phyloP scores from a whole-genome alignment of 495 filamentous ascomycete genomes.

The Lasiosphaeriaceae sp. region DNA sequence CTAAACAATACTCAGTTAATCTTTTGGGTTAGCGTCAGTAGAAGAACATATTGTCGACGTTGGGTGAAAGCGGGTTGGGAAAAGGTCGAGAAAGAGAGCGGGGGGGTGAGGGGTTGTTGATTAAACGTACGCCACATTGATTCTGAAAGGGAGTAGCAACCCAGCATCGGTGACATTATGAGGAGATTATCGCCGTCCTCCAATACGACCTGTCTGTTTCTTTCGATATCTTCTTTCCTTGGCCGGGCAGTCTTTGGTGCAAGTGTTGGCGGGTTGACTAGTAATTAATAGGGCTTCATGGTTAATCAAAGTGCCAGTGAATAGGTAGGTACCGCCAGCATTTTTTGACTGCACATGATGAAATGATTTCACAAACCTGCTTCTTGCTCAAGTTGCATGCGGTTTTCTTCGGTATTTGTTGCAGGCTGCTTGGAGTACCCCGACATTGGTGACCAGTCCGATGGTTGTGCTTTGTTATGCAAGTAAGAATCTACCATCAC shows the following conservation, averaged over 20 bases:
- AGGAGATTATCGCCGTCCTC: background rate
- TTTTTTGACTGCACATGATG: too few relatives aligned
- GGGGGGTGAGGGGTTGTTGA: background rate
- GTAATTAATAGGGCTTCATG: too few relatives aligned
- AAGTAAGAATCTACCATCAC: conserved; percentile 10
- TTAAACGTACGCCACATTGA: background rate
- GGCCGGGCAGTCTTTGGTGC: background rate
- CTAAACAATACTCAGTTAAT: background rate
- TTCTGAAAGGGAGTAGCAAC: background rate
- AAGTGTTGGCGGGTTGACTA: too few relatives aligned
- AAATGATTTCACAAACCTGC: background rate
- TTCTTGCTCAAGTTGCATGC: background rate
- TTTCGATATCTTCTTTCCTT: background rate
- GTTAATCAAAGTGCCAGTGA: too few relatives aligned
- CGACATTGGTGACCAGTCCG: background rate
- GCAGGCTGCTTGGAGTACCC: background rate
- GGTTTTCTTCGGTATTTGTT: background rate
- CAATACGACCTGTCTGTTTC: background rate
- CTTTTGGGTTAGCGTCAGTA: too few relatives aligned
- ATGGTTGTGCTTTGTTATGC: background rate
- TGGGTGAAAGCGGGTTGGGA: too few relatives aligned
- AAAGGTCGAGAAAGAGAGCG: too few relatives aligned
- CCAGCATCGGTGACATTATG: background rate
- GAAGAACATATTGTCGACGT: too few relatives aligned
- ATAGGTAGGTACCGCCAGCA: too few relatives aligned